A percentile compares a stretch with the other conserved stretches of the same genome.
These are phyloP conservation scores for Geotrichum citri-aurantii DNA, from an alignment of 1,139 yeast species.

Conservation along the genomic window DNA sequence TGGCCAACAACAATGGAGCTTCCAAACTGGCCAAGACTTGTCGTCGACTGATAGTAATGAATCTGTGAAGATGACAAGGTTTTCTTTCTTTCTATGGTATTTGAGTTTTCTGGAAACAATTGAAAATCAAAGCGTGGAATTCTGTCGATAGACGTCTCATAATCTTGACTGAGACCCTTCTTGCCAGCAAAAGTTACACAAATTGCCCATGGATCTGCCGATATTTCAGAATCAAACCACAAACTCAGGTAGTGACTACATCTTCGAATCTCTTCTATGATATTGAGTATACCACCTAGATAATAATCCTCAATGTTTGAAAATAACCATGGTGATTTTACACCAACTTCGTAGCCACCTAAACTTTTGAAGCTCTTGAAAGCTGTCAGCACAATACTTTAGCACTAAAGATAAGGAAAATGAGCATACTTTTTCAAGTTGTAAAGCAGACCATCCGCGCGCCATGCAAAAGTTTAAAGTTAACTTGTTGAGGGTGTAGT, in stretches of 20 bases:
- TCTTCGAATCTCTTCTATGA: slow-evolving; percentile 36
- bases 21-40: not conserved
- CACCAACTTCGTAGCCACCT: not conserved
- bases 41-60: not conserved
- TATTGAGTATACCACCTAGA: slow-evolving; percentile 49
- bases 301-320: slow-evolving; percentile 43
- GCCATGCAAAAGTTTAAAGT: slow-evolving; percentile 43
- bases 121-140: slow-evolving; percentile 11
- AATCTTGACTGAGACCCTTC: not conserved
- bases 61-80: no score
- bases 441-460: slow-evolving; percentile 47
- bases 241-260: slow-evolving; percentile 38
- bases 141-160: not conserved
- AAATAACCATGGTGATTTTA: slow-evolving; percentile 41
- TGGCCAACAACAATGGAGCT: not conserved
- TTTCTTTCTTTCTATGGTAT: not conserved
- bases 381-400: not conserved
- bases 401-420: not conserved
- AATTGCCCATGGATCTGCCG: slow-evolving; percentile 39
- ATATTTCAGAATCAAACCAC: slow-evolving; percentile 40
- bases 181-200: slow-evolving; percentile 39
- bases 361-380: not conserved
- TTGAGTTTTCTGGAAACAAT: not conserved
- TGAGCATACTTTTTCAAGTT: slow-evolving; percentile 11
- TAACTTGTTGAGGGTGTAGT: slow-evolving; percentile 32